These are phyloP conservation scores for Cladophialophora psammophila DNA, from an alignment of 2,329 filamentous ascomycete genomes.

Conservation along the genomic window DNA sequence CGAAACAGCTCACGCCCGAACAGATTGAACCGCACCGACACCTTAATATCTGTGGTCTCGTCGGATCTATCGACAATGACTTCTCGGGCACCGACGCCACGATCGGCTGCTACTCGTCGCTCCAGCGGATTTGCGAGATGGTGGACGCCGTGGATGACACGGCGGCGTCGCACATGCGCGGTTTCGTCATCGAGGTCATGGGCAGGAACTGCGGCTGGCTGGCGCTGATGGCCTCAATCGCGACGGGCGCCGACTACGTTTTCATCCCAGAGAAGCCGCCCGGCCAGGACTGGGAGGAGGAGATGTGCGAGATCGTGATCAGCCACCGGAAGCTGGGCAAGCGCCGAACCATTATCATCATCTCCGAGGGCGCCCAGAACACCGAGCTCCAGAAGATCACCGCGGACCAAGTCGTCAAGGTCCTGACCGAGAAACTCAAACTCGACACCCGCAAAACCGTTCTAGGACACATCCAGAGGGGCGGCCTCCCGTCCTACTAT, in stretches of 20 bases:
- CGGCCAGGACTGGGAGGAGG: constrained; percentile 82
- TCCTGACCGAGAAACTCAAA: constrained; percentile 80
- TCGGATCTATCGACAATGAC: constrained; percentile 98
- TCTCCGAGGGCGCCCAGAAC: constrained; percentile 93
- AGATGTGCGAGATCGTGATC: constrained; percentile 81
- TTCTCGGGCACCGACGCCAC: constrained; percentile 96
- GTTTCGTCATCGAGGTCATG: constrained; percentile 99
- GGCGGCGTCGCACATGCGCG: constrained; percentile 92
- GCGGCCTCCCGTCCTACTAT: constrained; percentile 89
- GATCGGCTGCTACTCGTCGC: constrained; percentile 93
- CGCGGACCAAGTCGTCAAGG: constrained; percentile 80
- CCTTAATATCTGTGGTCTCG: constrained; percentile 94
- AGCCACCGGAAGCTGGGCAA: constrained; percentile 87
- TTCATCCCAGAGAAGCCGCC: constrained; percentile 97
- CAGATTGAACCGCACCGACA: constrained; percentile 80
- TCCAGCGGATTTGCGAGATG: constrained; percentile 91
- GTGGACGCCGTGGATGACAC: constrained; percentile 94
- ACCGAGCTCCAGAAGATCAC: constrained; percentile 82
- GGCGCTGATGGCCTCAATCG: constrained; percentile 93
- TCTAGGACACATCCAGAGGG: constrained; percentile 92
- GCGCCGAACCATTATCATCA: constrained; percentile 96
- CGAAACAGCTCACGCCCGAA: constrained; percentile 71
- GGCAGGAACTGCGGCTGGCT: constrained; percentile 97
- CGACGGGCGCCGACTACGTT: constrained; percentile 93
- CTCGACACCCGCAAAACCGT: constrained; percentile 95